Base-by-base conservation (phyloP, 352 stramenopile species). In the Phytopythium kandeliae region DNA sequence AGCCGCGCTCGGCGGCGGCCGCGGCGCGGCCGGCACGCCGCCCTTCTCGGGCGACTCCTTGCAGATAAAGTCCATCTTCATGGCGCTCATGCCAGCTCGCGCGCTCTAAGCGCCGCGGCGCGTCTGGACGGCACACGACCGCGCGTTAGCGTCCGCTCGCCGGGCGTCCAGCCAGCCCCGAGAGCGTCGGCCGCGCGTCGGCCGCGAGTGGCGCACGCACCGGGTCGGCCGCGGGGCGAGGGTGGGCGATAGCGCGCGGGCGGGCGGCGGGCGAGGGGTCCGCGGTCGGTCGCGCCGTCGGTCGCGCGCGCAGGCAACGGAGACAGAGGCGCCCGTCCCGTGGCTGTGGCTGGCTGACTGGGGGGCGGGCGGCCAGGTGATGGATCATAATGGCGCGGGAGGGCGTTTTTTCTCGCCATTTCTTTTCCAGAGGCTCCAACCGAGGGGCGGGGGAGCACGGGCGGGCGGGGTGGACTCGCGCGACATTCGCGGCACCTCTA, bases 21-120 rank as follows among this genome's bases (percentile, higher is more conserved):
- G 49, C 37, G 28, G n/a, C 24, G 17, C 22, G 28, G 21, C 15
- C 22, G 21, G 19, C 6, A 21, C 51, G 9, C 55, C 48, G 9
- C 56, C 48, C 21, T 41, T 57, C 51, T 73, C 56, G 50, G 58
- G 54, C 30, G 62, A 60, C 55, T 89, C 72, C 61, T 84, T 74
- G 61, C 73, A 86, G 63, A 89, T 89, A 44, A 87, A 89, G 48
- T 86, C 75, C 78, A 89, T 86, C 48, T 87, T 89, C 78, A 89
- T 89, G 19, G 75, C 75, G 54, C 75, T 87, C 73, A 86, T 89
- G n/a, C n/a, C n/a, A n/a, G n/a, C n/a, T n/a, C n/a, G n/a, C n/a
- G n/a, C n/a, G n/a, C n/a, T n/a, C n/a, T n/a, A n/a, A n/a, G n/a
- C n/a, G n/a, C n/a, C n/a, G n/a, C n/a, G n/a, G n/a, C n/a, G n/a